These are phyloP conservation scores for Colletotrichum ledebouriae DNA, from an alignment of 2,329 filamentous ascomycete genomes.

Conservation along the genomic window DNA sequence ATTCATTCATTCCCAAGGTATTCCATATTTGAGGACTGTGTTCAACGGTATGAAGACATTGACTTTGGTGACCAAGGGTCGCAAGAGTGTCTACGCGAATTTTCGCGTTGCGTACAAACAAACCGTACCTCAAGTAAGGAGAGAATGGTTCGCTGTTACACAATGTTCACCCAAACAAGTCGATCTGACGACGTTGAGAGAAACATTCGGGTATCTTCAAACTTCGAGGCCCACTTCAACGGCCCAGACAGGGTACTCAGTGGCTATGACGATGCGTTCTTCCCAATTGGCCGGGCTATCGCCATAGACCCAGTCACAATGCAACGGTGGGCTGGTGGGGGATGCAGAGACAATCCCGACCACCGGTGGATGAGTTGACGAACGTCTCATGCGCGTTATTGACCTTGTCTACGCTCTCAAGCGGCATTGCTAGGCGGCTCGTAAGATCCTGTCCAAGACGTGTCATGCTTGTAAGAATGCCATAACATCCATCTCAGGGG, in stretches of 20 bases:
- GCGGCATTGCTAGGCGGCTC: neutral
- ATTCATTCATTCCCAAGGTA: constrained; percentile 27
- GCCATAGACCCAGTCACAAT: neutral
- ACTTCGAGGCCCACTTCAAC: neutral
- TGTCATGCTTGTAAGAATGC: neutral
- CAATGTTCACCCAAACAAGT: no score
- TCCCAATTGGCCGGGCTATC: neutral
- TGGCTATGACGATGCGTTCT: neutral
- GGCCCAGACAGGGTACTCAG: neutral
- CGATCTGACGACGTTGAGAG: neutral
- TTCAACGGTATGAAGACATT: no score
- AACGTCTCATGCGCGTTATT: constrained; percentile 7
- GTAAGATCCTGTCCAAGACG: neutral
- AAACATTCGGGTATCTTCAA: neutral
- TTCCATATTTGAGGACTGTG: no score
- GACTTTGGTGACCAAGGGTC: neutral
- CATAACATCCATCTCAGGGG: neutral
- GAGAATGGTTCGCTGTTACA: no score
- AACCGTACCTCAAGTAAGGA: no score
- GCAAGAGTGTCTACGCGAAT: no score
- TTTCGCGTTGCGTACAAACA: no score
- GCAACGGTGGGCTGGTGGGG: constrained; percentile 16
- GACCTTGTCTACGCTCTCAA: constrained; percentile 11
- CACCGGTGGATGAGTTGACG: constrained; percentile 21
- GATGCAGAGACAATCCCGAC: constrained; percentile 7